phyloP scores from a whole-genome alignment of 2,329 filamentous ascomycete genomes.

The Diplodia corticola region DNA sequence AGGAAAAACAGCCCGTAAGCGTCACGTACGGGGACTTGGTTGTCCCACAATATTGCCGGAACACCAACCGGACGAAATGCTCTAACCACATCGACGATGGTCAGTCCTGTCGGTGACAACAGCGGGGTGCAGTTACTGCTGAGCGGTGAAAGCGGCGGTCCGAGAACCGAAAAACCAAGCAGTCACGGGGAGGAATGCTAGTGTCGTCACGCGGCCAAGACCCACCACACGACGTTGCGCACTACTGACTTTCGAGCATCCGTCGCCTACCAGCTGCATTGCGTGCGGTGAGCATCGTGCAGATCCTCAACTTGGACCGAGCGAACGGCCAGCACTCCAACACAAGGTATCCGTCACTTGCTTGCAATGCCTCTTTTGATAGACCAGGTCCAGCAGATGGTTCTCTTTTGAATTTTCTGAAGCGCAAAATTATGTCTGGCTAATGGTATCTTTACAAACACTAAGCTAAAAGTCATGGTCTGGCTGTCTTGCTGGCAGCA shows the following conservation, averaged over 20 bases:
- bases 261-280: not conserved
- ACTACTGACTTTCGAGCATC: not conserved
- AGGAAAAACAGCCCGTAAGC: not conserved
- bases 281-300: not conserved
- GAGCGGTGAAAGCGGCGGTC: slow-evolving; percentile 14
- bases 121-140: not conserved
- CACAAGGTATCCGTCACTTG: not conserved
- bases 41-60: slow-evolving; percentile 9
- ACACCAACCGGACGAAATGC: not conserved
- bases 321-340: not conserved
- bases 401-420: not conserved
- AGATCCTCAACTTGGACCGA: not conserved
- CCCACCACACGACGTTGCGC: not conserved
- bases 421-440: not conserved
- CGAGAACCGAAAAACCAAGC: not conserved
- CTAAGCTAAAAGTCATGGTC: not conserved
- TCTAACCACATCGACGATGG: not conserved
- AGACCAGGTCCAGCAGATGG: not conserved
- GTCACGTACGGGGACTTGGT: not conserved
- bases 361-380: not conserved
- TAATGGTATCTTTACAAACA: slow-evolving; percentile 4
- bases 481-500: too few species aligned
- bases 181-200: slow-evolving; percentile 9
- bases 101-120: not conserved
- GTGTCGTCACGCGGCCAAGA: slow-evolving; percentile 1